These are phyloP conservation scores for Rhizophlyctis rosea DNA, from an alignment of 192 early-diverging fungal species.

Conservation along the genomic window DNA sequence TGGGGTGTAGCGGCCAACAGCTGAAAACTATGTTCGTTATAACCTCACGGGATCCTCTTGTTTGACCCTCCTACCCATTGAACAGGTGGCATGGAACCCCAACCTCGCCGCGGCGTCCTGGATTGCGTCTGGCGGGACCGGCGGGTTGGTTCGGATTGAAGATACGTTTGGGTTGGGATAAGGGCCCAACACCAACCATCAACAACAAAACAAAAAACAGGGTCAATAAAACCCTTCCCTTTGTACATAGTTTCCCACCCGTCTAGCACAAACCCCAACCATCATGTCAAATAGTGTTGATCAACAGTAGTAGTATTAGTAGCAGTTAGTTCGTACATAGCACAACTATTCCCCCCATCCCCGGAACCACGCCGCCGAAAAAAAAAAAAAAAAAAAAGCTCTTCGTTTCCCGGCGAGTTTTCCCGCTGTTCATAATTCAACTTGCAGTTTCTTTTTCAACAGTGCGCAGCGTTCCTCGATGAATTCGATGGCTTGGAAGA, in stretches of 20 bases:
- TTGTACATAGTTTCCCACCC: background rate
- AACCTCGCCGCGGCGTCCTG: slow-evolving; percentile 15
- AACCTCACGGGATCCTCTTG: too few relatives aligned
- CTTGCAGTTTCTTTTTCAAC: too few relatives aligned
- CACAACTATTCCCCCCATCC: background rate
- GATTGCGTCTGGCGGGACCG: slow-evolving; percentile 24
- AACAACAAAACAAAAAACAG: too few relatives aligned
- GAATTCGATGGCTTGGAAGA: slow-evolving; percentile 9
- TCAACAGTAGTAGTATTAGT: background rate
- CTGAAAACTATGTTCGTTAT: too few relatives aligned
- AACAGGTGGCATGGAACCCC: slow-evolving; percentile 28
- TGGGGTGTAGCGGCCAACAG: too few relatives aligned
- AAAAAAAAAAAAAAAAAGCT: background rate
- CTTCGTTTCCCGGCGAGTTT: background rate
- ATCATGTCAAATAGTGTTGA: background rate
- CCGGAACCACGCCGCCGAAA: background rate
- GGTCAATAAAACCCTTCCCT: too few relatives aligned
- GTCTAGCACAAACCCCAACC: background rate
- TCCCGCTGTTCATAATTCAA: background rate
- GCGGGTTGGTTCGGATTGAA: slow-evolving; percentile 30
- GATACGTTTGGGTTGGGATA: slow-evolving; percentile 13
- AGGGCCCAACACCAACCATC: too few relatives aligned
- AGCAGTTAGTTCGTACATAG: background rate
- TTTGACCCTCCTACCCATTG: too few relatives aligned
- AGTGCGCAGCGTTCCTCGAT: too few relatives aligned